Conservation (phyloP, 148 eudicot genomes). For the Silene uniflora region DNA sequence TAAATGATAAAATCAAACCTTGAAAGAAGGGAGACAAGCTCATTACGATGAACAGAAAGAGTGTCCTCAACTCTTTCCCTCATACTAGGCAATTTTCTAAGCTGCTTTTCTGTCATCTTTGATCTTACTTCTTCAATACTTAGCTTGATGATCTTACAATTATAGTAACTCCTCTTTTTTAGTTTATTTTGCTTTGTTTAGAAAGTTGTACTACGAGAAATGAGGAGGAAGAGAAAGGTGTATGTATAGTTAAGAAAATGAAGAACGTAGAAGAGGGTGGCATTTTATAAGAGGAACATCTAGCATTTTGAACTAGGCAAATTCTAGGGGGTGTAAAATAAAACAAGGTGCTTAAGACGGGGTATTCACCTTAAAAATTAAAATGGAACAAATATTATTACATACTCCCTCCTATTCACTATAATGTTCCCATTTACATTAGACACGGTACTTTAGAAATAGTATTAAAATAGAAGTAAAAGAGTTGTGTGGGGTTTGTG, state of each 20-base stretch:
- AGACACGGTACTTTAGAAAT: no score
- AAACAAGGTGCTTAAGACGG: background rate
- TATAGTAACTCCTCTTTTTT: background rate
- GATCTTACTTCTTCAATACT: background rate
- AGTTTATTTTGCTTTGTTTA: background rate
- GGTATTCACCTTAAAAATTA: no score
- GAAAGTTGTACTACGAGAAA: background rate
- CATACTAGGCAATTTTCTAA: slow-evolving; percentile 46
- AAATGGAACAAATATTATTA: no score
- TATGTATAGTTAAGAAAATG: background rate
- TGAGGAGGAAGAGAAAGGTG: background rate
- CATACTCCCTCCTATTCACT: no score
- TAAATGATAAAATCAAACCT: slow-evolving; percentile 35
- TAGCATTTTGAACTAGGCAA: background rate
- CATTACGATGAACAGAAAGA: slow-evolving; percentile 78
- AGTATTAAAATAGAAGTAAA: no score
- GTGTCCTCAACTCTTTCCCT: slow-evolving; percentile 87
- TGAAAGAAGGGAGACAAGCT: slow-evolving; percentile 85
- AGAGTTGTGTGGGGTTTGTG: no score
- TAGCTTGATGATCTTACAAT: no score
- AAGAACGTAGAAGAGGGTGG: background rate
- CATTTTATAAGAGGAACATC: slow-evolving; percentile 21
- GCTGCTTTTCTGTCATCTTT: slow-evolving; percentile 48
- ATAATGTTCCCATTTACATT: no score
- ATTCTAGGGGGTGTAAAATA: background rate